Evolutionary conservation across 352 stramenopile genomes (phyloP), one percentile per base, ranked within the genome.

Genomic region (Phytophthora agathidicida): DNA sequence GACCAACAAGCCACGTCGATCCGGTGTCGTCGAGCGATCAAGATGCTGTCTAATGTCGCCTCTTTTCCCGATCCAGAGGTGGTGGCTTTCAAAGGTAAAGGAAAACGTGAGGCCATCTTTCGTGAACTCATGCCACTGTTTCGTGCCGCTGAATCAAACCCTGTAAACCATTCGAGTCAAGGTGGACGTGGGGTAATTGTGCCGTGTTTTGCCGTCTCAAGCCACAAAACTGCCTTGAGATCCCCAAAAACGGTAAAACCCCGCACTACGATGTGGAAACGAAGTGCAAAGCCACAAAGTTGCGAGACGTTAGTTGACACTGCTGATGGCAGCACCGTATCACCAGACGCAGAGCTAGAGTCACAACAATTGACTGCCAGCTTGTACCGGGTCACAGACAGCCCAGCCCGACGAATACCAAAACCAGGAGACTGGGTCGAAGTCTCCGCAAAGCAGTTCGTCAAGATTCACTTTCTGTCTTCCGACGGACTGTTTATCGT

Each of bases 351-450:
- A 11, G 33, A 39, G 6, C 16, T 27, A 11, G 17, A 38, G 27
- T 7, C 22, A 32, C 26, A 2, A 13, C 30, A 41, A 14, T 32
- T 23, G 14, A 48, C 16, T 51, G 17, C 22, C 20, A 55, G 7
- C 4, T 36, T 60, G 23, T 36, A 52, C 6, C 36, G 6, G 13
- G 17, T 11, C 14, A 26, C 19, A 10, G 26, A n/a, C 1, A 48
- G 35, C 11, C 22, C 39, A 48, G 35, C 10, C 19, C 23, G 23
- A 37, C 45, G 28, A 13, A 68, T 46, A 8, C 75, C 78, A 6
- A 76, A 73, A 14, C 37, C 42, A 26, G 71, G 80, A 14, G 75
- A 90, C 19, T 87, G 80, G 78, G 35, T 90, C 8, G 68, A 90
- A 60, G 16, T 90, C 14, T 47, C 24, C 13, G 30, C 64, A 16